Percentiles rank a stretch among this genome's conserved stretches.
phyloP scores from a whole-genome alignment of 306 rosid genomes.

The Senna siamea region DNA sequence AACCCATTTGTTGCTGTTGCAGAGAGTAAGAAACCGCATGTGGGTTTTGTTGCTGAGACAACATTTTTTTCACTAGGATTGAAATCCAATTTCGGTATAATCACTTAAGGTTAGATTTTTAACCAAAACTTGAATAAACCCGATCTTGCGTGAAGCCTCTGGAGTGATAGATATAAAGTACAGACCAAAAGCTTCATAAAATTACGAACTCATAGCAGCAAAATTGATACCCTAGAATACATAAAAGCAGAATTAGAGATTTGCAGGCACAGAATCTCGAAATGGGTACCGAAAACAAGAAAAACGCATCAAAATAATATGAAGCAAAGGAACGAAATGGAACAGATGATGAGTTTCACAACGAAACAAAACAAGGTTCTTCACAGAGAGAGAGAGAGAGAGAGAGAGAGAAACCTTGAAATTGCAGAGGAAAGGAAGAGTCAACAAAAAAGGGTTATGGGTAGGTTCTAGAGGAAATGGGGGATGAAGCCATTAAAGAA shows the following conservation, averaged over 20 bases:
- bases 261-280: slow-evolving; percentile 8
- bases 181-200: slow-evolving; percentile 41
- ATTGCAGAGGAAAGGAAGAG: slow-evolving; percentile 22
- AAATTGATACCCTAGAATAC: slow-evolving; percentile 21
- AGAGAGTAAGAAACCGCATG: slow-evolving; percentile 40
- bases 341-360: slow-evolving; percentile 26
- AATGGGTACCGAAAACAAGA: slow-evolving; percentile 30
- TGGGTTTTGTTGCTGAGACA: slow-evolving; percentile 50
- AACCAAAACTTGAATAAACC: slow-evolving; percentile 31
- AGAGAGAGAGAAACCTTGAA: slow-evolving; percentile 8
- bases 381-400: neutral
- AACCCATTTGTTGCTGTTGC: slow-evolving; percentile 37
- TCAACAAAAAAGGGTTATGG: neutral
- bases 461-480: slow-evolving; percentile 21
- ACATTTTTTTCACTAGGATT: slow-evolving; percentile 25
- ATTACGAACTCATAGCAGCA: slow-evolving; percentile 32
- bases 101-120: neutral
- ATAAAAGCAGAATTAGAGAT: slow-evolving; percentile 34
- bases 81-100: slow-evolving; percentile 13
- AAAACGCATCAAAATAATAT: slow-evolving; percentile 11
- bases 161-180: neutral
- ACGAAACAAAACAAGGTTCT: neutral
- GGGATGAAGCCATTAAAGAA: slow-evolving; percentile 7
- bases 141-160: slow-evolving; percentile 22
- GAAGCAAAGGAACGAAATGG: slow-evolving; percentile 14